phyloP scores from a whole-genome alignment of 2,329 filamentous ascomycete genomes.

The Xylaria sp. region DNA sequence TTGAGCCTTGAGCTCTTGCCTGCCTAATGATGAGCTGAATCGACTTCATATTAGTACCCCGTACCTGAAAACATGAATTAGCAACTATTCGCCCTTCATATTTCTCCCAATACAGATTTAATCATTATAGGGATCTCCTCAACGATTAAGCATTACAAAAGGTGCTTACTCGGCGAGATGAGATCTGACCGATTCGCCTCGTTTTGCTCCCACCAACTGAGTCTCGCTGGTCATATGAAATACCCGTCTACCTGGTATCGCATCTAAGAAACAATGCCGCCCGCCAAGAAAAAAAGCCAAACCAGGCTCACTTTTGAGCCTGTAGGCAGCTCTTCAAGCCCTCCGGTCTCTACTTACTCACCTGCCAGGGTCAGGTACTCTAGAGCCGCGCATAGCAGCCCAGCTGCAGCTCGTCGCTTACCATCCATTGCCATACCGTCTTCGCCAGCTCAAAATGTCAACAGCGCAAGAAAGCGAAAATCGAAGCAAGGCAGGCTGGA shows the following conservation, averaged over 20 bases:
- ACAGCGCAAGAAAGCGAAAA: slow-evolving; percentile 23
- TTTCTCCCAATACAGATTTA: background rate
- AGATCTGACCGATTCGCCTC: background rate
- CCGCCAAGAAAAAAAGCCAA: slow-evolving; percentile 43
- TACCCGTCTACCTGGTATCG: background rate
- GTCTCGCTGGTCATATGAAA: slow-evolving; percentile 1
- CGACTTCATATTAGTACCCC: background rate
- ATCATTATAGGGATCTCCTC: background rate
- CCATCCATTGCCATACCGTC: slow-evolving; percentile 18
- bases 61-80: background rate
- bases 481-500: slow-evolving; percentile 35
- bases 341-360: slow-evolving; percentile 39
- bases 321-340: slow-evolving; percentile 35
- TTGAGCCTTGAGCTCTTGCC: background rate
- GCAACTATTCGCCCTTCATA: background rate
- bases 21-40: background rate
- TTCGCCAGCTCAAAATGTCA: slow-evolving; percentile 10
- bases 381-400: slow-evolving; percentile 35
- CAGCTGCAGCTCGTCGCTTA: slow-evolving; percentile 25
- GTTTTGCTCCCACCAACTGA: background rate
- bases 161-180: background rate
- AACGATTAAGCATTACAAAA: background rate
- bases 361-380: slow-evolving; percentile 46
- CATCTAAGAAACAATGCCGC: slow-evolving; percentile 35
- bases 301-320: slow-evolving; percentile 49